A percentile compares a stretch with the other conserved stretches of the same genome.
phyloP scores from a whole-genome alignment of 257 asterid genomes.

The Parsonsia alboflavescens region DNA sequence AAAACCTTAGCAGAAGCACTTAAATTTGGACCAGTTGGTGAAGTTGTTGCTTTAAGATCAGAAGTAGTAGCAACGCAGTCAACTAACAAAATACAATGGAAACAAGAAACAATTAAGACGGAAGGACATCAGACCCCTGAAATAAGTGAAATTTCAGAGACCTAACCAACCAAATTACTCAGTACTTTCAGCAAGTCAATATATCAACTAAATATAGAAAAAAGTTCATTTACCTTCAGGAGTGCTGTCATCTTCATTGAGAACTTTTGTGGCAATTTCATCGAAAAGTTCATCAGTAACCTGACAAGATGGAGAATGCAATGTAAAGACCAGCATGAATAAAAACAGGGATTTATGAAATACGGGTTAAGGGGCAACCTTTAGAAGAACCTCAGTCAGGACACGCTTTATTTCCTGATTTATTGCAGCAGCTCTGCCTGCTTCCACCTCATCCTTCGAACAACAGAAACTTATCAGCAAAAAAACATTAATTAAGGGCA shows the following conservation, averaged over 20 bases:
- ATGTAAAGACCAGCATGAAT: slow-evolving; percentile 21
- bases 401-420: slow-evolving; percentile 93
- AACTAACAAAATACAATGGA: slow-evolving; percentile 33
- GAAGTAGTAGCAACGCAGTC: slow-evolving; percentile 35
- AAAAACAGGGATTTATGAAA: slow-evolving; percentile 13
- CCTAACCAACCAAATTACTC: background rate
- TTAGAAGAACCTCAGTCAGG: slow-evolving; percentile 88
- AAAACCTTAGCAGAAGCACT: slow-evolving; percentile 59
- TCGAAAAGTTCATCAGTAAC: slow-evolving; percentile 96
- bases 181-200: background rate
- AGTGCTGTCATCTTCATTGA: slow-evolving; percentile 63
- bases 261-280: slow-evolving; percentile 93
- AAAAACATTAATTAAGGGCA: too few relatives aligned
- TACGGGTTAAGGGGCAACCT: slow-evolving; percentile 55
- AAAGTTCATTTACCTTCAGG: slow-evolving; percentile 50
- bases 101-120: background rate
- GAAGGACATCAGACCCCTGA: background rate
- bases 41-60: slow-evolving; percentile 32
- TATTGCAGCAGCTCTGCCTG: slow-evolving; percentile 80
- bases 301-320: slow-evolving; percentile 48
- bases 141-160: slow-evolving; percentile 11
- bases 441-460: slow-evolving; percentile 83
- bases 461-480: slow-evolving; percentile 12
- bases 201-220: background rate
- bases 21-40: slow-evolving; percentile 44